phyloP scores from a whole-genome alignment of 2,329 filamentous ascomycete species.

The Penicillium sp. region DNA sequence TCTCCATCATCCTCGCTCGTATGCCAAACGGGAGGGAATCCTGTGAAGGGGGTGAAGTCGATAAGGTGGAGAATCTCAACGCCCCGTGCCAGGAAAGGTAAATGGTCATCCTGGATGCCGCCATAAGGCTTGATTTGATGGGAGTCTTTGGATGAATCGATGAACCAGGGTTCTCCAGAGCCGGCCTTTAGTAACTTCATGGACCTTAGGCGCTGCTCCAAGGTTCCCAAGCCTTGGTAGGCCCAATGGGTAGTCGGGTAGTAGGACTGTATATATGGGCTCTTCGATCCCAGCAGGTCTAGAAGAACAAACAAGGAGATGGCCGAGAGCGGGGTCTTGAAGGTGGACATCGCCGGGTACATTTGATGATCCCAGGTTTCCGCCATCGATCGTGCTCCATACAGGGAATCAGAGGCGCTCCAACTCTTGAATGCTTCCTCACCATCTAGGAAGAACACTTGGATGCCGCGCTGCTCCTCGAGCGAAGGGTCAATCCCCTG shows the following conservation, averaged over 20 bases:
- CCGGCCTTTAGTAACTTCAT: slow-evolving; percentile 66
- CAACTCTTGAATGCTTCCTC: slow-evolving; percentile 87
- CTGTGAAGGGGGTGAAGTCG: slow-evolving; percentile 55
- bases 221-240: slow-evolving; percentile 69
- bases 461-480: slow-evolving; percentile 77
- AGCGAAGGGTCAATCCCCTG: slow-evolving; percentile 54
- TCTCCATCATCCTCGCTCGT: slow-evolving; percentile 76
- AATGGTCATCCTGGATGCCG: slow-evolving; percentile 79
- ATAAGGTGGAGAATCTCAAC: slow-evolving; percentile 90
- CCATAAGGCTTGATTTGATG: slow-evolving; percentile 47
- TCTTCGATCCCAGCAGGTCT: slow-evolving; percentile 73
- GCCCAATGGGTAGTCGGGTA: slow-evolving; percentile 93
- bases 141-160: slow-evolving; percentile 58
- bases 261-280: slow-evolving; percentile 76
- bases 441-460: slow-evolving; percentile 86
- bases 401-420: slow-evolving; percentile 79
- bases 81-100: slow-evolving; percentile 83
- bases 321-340: slow-evolving; percentile 69
- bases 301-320: slow-evolving; percentile 90
- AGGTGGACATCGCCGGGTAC: slow-evolving; percentile 71
- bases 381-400: slow-evolving; percentile 80
- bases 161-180: slow-evolving; percentile 57
- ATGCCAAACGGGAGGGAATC: slow-evolving; percentile 85
- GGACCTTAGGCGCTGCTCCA: slow-evolving; percentile 72
- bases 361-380: slow-evolving; percentile 71